These are phyloP conservation scores for Dentipellis fragilis DNA, from an alignment of 768 basidiomycete genomes.

Conservation along the genomic window DNA sequence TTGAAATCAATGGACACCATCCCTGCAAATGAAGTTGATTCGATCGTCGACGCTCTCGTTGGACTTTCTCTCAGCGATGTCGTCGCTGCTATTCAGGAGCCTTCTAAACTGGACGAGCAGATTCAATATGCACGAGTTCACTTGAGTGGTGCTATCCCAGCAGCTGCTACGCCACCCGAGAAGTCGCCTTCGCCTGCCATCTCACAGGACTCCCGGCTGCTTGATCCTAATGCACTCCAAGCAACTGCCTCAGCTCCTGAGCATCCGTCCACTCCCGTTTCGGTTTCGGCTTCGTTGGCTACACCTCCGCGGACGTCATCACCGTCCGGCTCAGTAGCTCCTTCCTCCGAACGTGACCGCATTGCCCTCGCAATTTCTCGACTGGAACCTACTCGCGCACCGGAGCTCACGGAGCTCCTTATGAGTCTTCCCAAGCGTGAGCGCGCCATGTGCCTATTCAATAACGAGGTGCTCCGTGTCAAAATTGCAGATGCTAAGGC, in stretches of 20 bases:
- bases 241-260: conserved; percentile 86
- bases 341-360: conserved; percentile 62
- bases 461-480: conserved; percentile 61
- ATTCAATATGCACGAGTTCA: conserved; percentile 29
- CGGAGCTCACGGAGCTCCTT: conserved; percentile 65
- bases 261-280: conserved; percentile 80
- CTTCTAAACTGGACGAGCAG: conserved; percentile 54
- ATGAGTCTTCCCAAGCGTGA: conserved; percentile 86
- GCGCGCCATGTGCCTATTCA: conserved; percentile 86
- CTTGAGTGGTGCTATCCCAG: background rate
- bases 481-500: conserved; percentile 78
- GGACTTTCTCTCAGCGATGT: conserved; percentile 65
- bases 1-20: conserved; percentile 50
- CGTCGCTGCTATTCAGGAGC: conserved; percentile 65
- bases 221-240: conserved; percentile 50
- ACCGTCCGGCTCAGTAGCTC: conserved; percentile 52
- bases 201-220: conserved; percentile 64
- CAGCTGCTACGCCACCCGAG: conserved; percentile 29
- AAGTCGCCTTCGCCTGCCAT: conserved; percentile 47
- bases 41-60: conserved; percentile 65
- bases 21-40: conserved; percentile 44
- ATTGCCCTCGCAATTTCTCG: conserved; percentile 56
- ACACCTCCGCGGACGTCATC: conserved; percentile 82
- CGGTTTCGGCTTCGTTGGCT: conserved; percentile 62
- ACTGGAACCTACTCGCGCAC: conserved; percentile 49